Evolutionary conservation across 208 protist genomes (phyloP).

Genomic region (Leishmania aethiopica): DNA sequence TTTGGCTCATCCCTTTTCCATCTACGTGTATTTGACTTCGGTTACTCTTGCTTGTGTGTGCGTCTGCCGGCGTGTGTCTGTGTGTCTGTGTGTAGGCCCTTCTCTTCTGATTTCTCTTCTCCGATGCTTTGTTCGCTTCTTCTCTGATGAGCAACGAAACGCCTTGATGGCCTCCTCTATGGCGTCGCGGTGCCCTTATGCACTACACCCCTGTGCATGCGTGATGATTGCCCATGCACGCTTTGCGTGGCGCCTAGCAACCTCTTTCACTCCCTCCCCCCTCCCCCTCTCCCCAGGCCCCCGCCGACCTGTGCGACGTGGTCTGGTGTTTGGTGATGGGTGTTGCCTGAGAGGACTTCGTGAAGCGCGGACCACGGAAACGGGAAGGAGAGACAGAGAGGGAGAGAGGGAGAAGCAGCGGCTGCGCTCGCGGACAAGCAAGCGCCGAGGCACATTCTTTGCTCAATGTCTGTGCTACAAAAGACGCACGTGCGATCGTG

Average conservation of each 20-base stretch:
- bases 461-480: neutral
- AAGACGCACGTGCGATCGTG: neutral
- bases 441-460: neutral
- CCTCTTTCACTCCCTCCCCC: no score
- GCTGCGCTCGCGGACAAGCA: neutral
- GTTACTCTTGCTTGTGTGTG: neutral
- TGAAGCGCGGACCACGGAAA: neutral
- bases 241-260: neutral
- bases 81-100: neutral
- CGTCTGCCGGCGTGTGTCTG: neutral
- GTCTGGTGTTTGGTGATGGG: neutral
- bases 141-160: slow-evolving; percentile 9
- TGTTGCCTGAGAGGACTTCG: neutral
- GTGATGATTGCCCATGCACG: neutral
- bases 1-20: neutral
- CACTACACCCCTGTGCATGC: neutral
- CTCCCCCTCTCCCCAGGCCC: neutral
- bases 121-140: neutral
- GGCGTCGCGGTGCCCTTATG: neutral
- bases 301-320: neutral
- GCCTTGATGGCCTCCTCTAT: neutral
- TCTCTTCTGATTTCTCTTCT: neutral
- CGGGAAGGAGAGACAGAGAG: neutral
- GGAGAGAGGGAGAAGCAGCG: neutral
- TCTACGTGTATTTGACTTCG: neutral